Evolutionary conservation across 2,329 filamentous ascomycete genomes (phyloP).

Genomic region (Pseudofabraea citricarpa): DNA sequence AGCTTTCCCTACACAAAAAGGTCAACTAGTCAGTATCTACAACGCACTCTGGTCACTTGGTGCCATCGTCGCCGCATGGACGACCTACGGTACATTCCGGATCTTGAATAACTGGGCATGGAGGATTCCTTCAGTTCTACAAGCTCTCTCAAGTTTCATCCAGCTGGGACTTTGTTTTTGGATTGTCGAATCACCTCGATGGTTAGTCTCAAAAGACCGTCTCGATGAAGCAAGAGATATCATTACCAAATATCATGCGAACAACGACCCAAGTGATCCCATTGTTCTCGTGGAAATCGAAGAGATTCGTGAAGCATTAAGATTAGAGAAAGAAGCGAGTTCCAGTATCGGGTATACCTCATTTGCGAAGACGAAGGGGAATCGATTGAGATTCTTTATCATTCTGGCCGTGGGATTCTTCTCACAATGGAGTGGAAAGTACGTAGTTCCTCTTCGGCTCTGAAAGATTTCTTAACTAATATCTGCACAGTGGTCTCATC

Average conservation of each 20-base stretch:
- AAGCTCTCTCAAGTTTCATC: slow-evolving; percentile 11
- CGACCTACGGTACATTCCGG: slow-evolving; percentile 33
- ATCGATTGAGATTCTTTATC: slow-evolving; percentile 16
- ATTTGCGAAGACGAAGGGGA: slow-evolving; percentile 18
- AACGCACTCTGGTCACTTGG: slow-evolving; percentile 32
- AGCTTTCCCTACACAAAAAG: slow-evolving; percentile 30
- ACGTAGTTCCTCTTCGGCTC: no score
- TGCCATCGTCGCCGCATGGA: slow-evolving; percentile 37
- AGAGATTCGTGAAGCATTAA: slow-evolving; percentile 15
- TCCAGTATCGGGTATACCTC: slow-evolving; percentile 25
- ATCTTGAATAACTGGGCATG: slow-evolving; percentile 16
- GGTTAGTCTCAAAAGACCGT: slow-evolving; percentile 51
- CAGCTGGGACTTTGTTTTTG: slow-evolving; percentile 10
- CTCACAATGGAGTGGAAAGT: slow-evolving; percentile 18
- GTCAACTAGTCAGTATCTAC: slow-evolving; percentile 29
- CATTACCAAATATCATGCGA: slow-evolving; percentile 49
- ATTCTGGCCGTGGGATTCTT: slow-evolving; percentile 13
- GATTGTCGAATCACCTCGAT: slow-evolving; percentile 49
- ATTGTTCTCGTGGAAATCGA: slow-evolving; percentile 41
- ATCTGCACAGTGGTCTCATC: no score
- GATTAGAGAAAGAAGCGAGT: slow-evolving; percentile 24
- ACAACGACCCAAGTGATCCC: slow-evolving; percentile 42
- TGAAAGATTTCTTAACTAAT: no score
- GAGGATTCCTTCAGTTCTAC: slow-evolving; percentile 20
- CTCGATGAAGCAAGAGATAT: slow-evolving; percentile 46